phyloP scores from a whole-genome alignment of 176 grass and related monocot genomes.

The Juncus effusus region DNA sequence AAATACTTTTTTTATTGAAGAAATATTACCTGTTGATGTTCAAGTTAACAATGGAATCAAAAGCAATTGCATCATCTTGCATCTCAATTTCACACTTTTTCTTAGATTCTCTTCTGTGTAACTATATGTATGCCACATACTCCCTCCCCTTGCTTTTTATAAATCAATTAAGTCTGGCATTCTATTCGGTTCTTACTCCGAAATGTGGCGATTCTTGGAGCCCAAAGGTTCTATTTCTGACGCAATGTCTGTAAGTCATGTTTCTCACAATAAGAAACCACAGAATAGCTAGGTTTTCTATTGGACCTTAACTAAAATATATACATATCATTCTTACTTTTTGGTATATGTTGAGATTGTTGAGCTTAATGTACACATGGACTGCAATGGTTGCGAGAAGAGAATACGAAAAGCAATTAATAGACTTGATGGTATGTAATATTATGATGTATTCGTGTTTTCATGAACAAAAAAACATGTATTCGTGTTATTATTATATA shows the following conservation, averaged over 20 bases:
- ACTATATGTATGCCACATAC: neutral
- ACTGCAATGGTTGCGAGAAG: conserved; percentile 78
- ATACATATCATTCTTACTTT: neutral
- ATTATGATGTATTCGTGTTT: neutral
- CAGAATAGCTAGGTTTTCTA: neutral
- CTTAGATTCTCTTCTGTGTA: conserved; percentile 30
- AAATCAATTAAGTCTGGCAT: neutral
- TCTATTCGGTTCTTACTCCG: neutral
- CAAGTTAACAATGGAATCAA: neutral
- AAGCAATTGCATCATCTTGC: conserved; percentile 8
- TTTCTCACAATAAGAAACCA: neutral
- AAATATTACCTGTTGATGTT: neutral
- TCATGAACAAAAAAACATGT: neutral
- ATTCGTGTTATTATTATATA: no score
- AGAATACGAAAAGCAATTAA: conserved; percentile 60
- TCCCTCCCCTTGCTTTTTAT: neutral
- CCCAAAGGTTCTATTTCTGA: conserved; percentile 36
- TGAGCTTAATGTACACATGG: conserved; percentile 88
- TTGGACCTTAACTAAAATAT: neutral
- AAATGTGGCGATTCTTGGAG: conserved; percentile 51
- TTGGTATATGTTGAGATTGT: conserved; percentile 38
- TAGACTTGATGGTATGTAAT: conserved; percentile 50
- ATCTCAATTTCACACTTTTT: conserved; percentile 34
- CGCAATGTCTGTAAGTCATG: conserved; percentile 60
- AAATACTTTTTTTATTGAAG: neutral